Base-by-base conservation (phyloP, 192 early-diverging fungal species). In the Kickxella alabastrina region DNA sequence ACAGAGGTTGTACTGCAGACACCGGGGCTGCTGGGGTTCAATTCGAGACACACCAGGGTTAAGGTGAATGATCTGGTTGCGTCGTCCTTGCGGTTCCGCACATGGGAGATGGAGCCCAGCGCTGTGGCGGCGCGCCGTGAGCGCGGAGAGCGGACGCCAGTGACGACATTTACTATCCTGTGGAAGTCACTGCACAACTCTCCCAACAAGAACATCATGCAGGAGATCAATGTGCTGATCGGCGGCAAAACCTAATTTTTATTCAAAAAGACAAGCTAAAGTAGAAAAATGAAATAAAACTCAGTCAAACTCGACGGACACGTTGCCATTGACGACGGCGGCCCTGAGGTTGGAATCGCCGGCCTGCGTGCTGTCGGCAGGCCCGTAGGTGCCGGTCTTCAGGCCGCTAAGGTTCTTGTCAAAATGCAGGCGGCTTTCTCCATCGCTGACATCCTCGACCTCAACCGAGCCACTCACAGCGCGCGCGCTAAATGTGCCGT, bases 361-460 rank as follows among this genome's bases (percentile, higher is more conserved):
- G 10, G 58, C 45, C 23, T 42, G 52, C 27, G 49, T 51, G 31
- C 40, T 53, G 35, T 61, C 39, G 24, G 44, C 67, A 10, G 65
- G 73, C 10, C 67, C 58, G 56, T 62, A 69, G 21, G 67, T 68
- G 28, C 73, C 73, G 23, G 54, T 46, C 54, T 76, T 76, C 15
- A 57, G 35, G 54, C 56, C 57, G 14, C 35, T 23, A 3, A 47
- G 29, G 54, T 76, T 54, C 50, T 62, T 69, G 73, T 65, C 62
- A 66, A 76, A 76, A 61, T 65, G 73, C 66, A 76, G 50, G 44
- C 67, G 73, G 58, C 46, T 62, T 44, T 54, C 53, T 18, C 73
- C 73, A 44, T 62, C 66, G 57, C 71, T 75, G 36, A 34, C 56
- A 52, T 76, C 73, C 48, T 76, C 67, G 24, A 76, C 59, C 21